Evolutionary conservation across 179 eudicot species (phyloP).

Genomic region (Beta lomatogona): DNA sequence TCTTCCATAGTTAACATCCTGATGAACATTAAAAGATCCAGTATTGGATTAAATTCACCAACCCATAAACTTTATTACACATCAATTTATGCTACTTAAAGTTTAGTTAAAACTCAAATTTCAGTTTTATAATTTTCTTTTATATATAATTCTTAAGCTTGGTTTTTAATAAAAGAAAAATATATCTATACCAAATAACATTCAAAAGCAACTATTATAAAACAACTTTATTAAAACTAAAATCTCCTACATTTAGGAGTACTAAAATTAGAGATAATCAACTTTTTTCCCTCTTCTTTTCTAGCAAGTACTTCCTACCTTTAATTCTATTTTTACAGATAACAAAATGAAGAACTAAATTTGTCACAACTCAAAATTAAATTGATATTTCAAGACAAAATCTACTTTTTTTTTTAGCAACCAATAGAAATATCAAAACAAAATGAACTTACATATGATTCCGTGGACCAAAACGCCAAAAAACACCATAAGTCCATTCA

Average conservation of each 20-base stretch:
- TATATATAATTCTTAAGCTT: background rate
- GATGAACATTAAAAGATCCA: constrained; percentile 10
- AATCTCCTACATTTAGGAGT: background rate
- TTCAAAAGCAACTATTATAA: background rate
- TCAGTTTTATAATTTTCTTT: background rate
- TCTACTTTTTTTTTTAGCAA: background rate
- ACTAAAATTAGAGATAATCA: background rate
- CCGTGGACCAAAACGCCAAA: constrained; percentile 71
- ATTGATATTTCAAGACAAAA: background rate
- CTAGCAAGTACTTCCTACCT: background rate
- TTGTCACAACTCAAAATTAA: background rate
- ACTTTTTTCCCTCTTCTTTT: background rate
- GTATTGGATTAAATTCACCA: constrained; percentile 5
- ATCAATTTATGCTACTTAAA: background rate
- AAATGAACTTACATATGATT: constrained; percentile 60
- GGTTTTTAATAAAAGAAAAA: background rate
- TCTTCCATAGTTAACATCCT: constrained; percentile 80
- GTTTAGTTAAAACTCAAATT: background rate
- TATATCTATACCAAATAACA: background rate
- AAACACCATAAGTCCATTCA: constrained; percentile 86
- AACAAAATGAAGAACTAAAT: background rate
- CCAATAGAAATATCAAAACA: background rate
- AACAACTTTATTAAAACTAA: background rate
- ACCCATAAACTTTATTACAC: background rate
- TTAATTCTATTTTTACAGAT: too few relatives aligned